phyloP scores from a whole-genome alignment of 2,329 filamentous ascomycete genomes.

The Phyllosticta ampelicida region DNA sequence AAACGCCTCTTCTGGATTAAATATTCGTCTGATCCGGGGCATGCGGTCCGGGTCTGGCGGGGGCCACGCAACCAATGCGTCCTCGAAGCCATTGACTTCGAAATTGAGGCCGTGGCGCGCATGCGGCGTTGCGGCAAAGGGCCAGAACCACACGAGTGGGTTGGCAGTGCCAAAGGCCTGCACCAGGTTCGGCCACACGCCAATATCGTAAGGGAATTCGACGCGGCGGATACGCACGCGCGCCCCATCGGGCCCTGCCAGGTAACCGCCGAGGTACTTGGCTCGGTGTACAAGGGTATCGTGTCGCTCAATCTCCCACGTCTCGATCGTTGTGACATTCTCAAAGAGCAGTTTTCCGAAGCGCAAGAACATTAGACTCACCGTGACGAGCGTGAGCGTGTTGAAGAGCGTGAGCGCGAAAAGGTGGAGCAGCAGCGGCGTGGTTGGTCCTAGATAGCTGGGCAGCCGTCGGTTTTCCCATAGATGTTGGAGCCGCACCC shows the following conservation, averaged over 20 bases:
- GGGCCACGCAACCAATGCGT: slow-evolving; percentile 31
- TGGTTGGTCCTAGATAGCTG: slow-evolving; percentile 60
- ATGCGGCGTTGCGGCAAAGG: slow-evolving; percentile 46
- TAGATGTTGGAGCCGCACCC: slow-evolving; percentile 45
- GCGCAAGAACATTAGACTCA: slow-evolving; percentile 55
- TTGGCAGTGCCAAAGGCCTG: slow-evolving; percentile 66
- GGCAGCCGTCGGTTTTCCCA: slow-evolving; percentile 59
- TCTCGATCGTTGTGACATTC: slow-evolving; percentile 65
- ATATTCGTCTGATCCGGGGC: slow-evolving; percentile 18
- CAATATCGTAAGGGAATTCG: slow-evolving; percentile 75
- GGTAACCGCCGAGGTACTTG: slow-evolving; percentile 43
- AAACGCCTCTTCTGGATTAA: slow-evolving; percentile 24
- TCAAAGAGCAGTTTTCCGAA: slow-evolving; percentile 26
- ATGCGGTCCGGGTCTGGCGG: slow-evolving; percentile 41
- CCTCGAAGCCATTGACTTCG: slow-evolving; percentile 68
- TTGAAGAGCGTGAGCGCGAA: slow-evolving; percentile 50
- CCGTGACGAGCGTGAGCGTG: slow-evolving; percentile 48
- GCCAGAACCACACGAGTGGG: slow-evolving; percentile 55
- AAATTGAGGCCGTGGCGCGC: slow-evolving; percentile 46
- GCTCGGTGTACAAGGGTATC: slow-evolving; percentile 35
- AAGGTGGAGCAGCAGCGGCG: slow-evolving; percentile 47
- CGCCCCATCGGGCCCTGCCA: slow-evolving; percentile 45
- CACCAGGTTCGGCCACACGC: slow-evolving; percentile 60
- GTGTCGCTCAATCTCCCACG: slow-evolving; percentile 52
- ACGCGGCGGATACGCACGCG: slow-evolving; percentile 48